Conservation (phyloP, 164 flowering plant species). For the Annona squamosa region DNA sequence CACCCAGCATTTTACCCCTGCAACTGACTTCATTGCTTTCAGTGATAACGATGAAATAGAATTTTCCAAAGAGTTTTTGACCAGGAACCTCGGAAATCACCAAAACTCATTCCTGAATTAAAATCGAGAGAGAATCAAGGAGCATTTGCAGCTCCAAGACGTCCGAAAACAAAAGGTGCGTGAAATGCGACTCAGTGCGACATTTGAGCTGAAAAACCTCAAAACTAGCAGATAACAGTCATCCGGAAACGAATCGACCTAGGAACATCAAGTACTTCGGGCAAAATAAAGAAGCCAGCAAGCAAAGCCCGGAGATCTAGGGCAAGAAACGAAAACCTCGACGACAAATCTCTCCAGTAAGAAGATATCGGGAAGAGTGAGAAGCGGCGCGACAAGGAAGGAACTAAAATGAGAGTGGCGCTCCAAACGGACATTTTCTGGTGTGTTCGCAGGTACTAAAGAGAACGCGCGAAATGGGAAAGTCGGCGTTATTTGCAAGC, state of each 20-base stretch:
- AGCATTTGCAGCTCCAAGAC: constrained; percentile 2
- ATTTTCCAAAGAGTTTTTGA: background rate
- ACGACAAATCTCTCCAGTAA: background rate
- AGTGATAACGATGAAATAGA: background rate
- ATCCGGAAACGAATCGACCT: background rate
- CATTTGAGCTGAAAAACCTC: background rate
- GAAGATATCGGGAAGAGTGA: background rate
- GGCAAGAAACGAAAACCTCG: background rate
- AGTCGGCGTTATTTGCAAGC: no score
- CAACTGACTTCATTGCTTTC: background rate
- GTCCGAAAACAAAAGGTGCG: background rate
- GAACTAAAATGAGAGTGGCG: background rate
- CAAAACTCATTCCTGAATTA: background rate
- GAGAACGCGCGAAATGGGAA: no score
- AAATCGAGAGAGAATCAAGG: background rate
- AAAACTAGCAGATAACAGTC: background rate
- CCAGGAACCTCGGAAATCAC: background rate
- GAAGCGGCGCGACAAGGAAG: background rate
- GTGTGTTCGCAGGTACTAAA: no score
- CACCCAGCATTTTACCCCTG: background rate
- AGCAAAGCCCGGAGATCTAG: background rate
- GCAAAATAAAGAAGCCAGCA: background rate
- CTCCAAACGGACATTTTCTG: background rate
- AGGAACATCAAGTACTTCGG: background rate
- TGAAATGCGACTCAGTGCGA: background rate